Evolutionary conservation across 768 basidiomycete species (phyloP).

Genomic region (Tulasnella calospora): DNA sequence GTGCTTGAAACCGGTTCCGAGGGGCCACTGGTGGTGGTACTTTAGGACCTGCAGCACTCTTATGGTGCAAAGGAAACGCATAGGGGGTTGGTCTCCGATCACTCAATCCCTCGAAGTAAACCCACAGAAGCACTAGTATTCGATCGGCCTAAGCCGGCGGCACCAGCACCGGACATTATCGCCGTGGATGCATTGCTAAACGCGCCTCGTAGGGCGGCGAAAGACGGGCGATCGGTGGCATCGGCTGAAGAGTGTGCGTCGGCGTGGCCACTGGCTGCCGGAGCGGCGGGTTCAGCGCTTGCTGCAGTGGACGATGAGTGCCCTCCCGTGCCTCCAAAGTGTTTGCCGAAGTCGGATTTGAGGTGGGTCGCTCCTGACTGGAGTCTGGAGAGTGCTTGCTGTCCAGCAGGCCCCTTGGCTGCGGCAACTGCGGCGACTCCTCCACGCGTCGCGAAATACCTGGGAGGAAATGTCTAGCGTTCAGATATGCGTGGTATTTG

Average conservation of each 20-base stretch:
- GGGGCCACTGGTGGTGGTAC: conserved; percentile 13
- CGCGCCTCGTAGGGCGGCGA: conserved; percentile 11
- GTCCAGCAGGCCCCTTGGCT: conserved; percentile 20
- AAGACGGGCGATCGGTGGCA: conserved; percentile 7
- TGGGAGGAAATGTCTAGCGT: conserved; percentile 33
- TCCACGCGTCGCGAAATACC: conserved; percentile 63
- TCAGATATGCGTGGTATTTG: background rate
- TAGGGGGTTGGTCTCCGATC: background rate
- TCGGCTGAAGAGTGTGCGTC: background rate
- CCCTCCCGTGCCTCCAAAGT: background rate
- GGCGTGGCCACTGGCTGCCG: background rate
- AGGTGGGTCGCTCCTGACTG: conserved; percentile 5
- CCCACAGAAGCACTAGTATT: conserved; percentile 7
- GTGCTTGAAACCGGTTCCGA: conserved; percentile 4
- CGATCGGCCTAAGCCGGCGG: conserved; percentile 1
- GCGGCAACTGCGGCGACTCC: conserved; percentile 21
- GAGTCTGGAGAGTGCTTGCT: conserved; percentile 1
- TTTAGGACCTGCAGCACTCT: background rate
- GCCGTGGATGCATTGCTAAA: conserved; percentile 6
- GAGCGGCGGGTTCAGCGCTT: background rate
- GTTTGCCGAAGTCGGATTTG: conserved; percentile 1
- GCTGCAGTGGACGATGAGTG: background rate
- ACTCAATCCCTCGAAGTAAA: background rate
- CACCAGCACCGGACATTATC: background rate
- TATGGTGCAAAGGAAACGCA: background rate